Evolutionary conservation across 306 rosid genomes (phyloP).

Genomic region (Parietaria judaica): DNA sequence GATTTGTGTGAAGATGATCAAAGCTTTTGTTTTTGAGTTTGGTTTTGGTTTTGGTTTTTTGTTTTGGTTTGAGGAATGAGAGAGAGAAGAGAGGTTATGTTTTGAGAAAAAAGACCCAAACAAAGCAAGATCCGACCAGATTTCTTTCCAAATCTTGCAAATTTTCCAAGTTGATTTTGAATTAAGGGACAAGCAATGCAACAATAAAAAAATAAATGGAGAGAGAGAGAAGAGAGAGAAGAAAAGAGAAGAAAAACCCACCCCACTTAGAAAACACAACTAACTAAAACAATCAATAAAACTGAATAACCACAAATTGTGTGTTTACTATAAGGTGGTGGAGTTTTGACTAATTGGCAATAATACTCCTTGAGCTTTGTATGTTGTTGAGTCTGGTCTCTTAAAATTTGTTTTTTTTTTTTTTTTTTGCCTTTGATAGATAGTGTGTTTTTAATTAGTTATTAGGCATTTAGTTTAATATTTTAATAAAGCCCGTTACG

Average conservation of each 20-base stretch:
- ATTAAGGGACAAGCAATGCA: constrained; percentile 69
- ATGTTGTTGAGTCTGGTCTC: too few relatives aligned
- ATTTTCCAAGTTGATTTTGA: constrained; percentile 63
- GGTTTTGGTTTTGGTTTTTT: background rate
- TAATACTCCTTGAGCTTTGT: too few relatives aligned
- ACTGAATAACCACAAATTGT: constrained; percentile 24
- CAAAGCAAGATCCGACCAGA: constrained; percentile 99
- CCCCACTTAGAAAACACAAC: constrained; percentile 4
- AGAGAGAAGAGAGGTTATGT: constrained; percentile 20
- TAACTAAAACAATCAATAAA: constrained; percentile 23
- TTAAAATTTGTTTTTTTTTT: too few relatives aligned
- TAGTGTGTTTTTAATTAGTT: too few relatives aligned
- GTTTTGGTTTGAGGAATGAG: constrained; percentile 1
- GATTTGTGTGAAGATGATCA: constrained; percentile 3
- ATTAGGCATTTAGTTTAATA: too few relatives aligned
- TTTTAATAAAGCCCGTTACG: too few relatives aligned
- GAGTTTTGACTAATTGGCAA: constrained; percentile 20
- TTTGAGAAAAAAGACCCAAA: constrained; percentile 55
- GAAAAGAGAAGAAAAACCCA: constrained; percentile 1
- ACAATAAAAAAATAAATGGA: constrained; percentile 1
- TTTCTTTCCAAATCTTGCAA: constrained; percentile 80
- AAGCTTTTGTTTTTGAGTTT: background rate
- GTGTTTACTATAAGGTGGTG: constrained; percentile 13
- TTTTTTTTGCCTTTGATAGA: too few relatives aligned
- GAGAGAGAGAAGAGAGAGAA: background rate